phyloP scores from a whole-genome alignment of 352 stramenopile species.

The Sclerospora graminicola region DNA sequence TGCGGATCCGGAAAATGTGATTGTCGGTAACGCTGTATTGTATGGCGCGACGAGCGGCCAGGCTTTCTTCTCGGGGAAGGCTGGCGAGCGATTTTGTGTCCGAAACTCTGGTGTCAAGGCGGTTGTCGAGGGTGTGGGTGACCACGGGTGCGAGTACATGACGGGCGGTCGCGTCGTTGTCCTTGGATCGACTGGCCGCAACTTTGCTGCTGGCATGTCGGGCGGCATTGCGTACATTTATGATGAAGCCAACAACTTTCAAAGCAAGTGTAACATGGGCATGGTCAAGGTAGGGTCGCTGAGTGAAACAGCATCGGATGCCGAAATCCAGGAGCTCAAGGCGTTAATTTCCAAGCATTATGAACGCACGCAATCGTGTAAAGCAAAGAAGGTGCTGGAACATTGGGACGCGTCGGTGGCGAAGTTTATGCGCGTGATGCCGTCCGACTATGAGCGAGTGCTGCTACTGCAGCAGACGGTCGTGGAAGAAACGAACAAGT shows the following conservation, averaged over 20 bases:
- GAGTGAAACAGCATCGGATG: constrained; percentile 62
- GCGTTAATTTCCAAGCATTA: constrained; percentile 84
- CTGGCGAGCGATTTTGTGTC: constrained; percentile 94
- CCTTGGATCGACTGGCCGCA: constrained; percentile 89
- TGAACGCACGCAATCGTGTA: constrained; percentile 79
- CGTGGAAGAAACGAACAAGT: constrained; percentile 24
- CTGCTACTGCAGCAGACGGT: constrained; percentile 30
- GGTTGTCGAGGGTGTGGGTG: constrained; percentile 93
- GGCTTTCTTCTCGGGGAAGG: constrained; percentile 93
- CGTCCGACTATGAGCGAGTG: constrained; percentile 55
- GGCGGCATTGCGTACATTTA: constrained; percentile 95
- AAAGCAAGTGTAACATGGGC: constrained; percentile 92
- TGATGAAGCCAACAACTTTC: constrained; percentile 89
- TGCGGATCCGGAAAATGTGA: constrained; percentile 78
- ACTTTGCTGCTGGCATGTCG: constrained; percentile 95
- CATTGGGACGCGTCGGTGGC: constrained; percentile 74
- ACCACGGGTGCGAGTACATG: constrained; percentile 98
- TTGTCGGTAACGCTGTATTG: constrained; percentile 93
- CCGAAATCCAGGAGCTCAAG: constrained; percentile 75
- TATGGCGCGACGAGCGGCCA: constrained; percentile 91
- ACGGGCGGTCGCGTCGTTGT: constrained; percentile 92
- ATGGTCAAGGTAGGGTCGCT: constrained; percentile 76
- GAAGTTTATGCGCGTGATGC: constrained; percentile 59
- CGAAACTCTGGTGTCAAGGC: constrained; percentile 93
- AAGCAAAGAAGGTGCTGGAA: constrained; percentile 82